Conservation (phyloP, 257 asterid genomes). For the Solanum piurae region DNA sequence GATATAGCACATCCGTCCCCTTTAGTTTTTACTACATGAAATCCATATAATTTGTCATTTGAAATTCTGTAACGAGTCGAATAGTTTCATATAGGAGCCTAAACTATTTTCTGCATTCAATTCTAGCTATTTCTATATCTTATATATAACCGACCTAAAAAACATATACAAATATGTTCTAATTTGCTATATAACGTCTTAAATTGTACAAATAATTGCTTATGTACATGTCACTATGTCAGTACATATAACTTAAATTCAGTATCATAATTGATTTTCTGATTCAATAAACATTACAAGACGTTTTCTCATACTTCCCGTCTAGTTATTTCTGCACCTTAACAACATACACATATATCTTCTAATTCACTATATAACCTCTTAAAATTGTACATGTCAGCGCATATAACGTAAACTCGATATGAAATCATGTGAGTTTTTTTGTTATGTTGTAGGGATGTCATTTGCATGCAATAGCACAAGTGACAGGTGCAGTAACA, state of each 20-base stretch:
- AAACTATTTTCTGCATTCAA: background rate
- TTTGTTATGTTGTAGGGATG: constrained; percentile 31
- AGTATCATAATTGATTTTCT: accelerated
- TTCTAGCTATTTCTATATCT: background rate
- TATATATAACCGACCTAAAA: background rate
- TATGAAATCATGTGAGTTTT: background rate
- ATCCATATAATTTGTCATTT: background rate
- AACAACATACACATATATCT: background rate
- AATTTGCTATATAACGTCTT: background rate
- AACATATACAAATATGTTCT: background rate
- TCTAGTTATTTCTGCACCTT: background rate
- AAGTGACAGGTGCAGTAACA: constrained; percentile 72
- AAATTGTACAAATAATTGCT: background rate
- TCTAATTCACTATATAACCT: background rate
- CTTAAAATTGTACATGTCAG: background rate
- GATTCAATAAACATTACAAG: background rate
- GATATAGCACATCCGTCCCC: accelerated
- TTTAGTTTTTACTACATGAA: background rate
- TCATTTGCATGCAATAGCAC: constrained; percentile 76
- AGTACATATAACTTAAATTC: background rate
- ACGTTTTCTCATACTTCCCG: background rate
- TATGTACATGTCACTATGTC: no score
- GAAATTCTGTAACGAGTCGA: accelerated
- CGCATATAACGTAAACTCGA: background rate
- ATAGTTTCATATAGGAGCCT: background rate